Evolutionary conservation across 257 asterid genomes (phyloP).

Genomic region (Euphrasia confusa): DNA sequence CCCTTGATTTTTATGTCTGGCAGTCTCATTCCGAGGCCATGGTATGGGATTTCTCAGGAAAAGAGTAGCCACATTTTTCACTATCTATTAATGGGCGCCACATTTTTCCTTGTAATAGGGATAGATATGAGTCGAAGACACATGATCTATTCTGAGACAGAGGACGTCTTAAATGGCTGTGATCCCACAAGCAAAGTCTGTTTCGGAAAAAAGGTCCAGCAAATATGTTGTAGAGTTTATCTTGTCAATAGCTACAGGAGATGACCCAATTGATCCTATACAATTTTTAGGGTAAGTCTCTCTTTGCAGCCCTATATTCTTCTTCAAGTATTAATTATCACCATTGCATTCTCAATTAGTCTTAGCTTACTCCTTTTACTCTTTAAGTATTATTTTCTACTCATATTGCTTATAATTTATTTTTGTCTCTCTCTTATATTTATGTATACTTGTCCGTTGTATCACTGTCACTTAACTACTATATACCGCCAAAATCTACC

Average conservation of each 20-base stretch:
- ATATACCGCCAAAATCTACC: too few relatives aligned
- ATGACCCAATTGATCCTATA: slow-evolving; percentile 8
- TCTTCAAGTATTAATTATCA: background rate
- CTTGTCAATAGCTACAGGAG: slow-evolving; percentile 4
- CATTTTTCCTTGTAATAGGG: slow-evolving; percentile 33
- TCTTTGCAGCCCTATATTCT: background rate
- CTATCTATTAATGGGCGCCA: slow-evolving; percentile 27
- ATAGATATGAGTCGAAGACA: slow-evolving; percentile 34
- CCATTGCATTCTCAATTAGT: background rate
- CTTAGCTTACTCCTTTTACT: background rate
- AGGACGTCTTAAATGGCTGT: slow-evolving; percentile 31
- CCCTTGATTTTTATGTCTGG: slow-evolving; percentile 37
- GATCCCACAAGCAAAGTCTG: slow-evolving; percentile 24
- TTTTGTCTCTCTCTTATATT: background rate
- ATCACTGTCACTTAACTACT: too few relatives aligned
- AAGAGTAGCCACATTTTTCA: slow-evolving; percentile 34
- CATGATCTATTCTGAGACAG: slow-evolving; percentile 29
- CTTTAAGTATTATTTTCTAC: background rate
- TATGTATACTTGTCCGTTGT: background rate
- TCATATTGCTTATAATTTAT: background rate
- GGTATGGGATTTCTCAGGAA: slow-evolving; percentile 25
- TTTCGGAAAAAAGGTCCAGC: slow-evolving; percentile 24
- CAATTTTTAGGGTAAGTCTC: background rate
- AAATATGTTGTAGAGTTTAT: background rate
- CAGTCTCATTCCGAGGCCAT: slow-evolving; percentile 23